Evolutionary conservation across 805 yeast genomes (phyloP), one percentile per base, ranked within the genome.

Genomic region (Phaffomyces thermotolerans): DNA sequence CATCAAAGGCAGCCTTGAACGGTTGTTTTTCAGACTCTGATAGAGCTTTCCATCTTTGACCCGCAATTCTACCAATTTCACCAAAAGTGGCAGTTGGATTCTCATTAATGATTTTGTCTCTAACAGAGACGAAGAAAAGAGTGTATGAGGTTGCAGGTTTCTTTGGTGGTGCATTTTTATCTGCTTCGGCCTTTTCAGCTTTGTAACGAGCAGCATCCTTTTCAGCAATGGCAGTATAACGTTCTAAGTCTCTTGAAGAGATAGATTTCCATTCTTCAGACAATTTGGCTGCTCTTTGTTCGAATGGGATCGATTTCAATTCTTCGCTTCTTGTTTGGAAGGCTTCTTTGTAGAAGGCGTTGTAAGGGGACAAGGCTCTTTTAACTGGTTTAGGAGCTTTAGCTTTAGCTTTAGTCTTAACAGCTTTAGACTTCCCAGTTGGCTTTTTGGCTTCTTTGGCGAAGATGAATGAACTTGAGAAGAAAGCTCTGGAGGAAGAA

Each of bases 31-130:
- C 88, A 34, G 77, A 81, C 44, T 77, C 84, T 46, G 72, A 67
- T 58, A 91, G 71, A 43, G 81, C 81, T 73, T 81, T 87, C 99
- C 99, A 91, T 67, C 76, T 79, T 62, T 85, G 89, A 60, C 96
- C 96, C 56, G 89, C 82, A 48, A 85, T 64, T 67, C 81, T 86
- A 14, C 66, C 64, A 35, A 68, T 32, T 41, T 68, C 73, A 14
- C 64, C 15, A 33, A 44, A 27, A 0, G 50, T 6, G 8, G 37
- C 34, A 12, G 32, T 44, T 40, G 63, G 58, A 42, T 54, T 51
- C 8, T 42, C 31, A 4, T 31, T n/a, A 6, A 32, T 7, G 17
- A 54, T 23, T 8, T 37, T 15, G 2, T 14, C 22, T 50, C 57
- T 54, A 31, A 43, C 41, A 6, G 39, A 41, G 2, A 31, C 25